Evolutionary conservation across 768 basidiomycete species (phyloP).

Genomic region (Chalciporus piperatus): DNA sequence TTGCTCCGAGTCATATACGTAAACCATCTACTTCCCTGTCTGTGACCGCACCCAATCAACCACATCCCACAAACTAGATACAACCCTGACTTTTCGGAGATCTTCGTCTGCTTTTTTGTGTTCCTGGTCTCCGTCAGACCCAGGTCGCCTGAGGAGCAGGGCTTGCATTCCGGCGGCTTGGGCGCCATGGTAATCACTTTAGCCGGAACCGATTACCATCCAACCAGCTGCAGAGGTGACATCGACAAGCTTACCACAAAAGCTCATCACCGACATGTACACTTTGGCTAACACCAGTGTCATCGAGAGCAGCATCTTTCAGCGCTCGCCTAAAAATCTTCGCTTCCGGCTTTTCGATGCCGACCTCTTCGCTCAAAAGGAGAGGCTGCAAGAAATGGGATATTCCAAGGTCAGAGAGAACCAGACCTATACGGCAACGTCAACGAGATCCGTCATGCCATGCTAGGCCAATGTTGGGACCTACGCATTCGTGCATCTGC

Average conservation of each 20-base stretch:
- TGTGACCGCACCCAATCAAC: slow-evolving; percentile 34
- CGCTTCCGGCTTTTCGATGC: slow-evolving; percentile 63
- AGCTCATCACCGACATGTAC: slow-evolving; percentile 80
- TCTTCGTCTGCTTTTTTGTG: slow-evolving; percentile 42
- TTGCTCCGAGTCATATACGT: neutral
- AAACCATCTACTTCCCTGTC: slow-evolving; percentile 3
- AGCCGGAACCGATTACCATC: neutral
- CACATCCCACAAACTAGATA: slow-evolving; percentile 37
- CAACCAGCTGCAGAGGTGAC: neutral
- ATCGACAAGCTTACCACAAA: slow-evolving; percentile 44
- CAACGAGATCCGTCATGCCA: neutral
- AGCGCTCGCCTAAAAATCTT: slow-evolving; percentile 54
- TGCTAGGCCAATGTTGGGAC: slow-evolving; percentile 17
- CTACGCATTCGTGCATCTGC: slow-evolving; percentile 69
- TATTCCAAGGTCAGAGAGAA: slow-evolving; percentile 59
- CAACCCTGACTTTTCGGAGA: slow-evolving; percentile 36
- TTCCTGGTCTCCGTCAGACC: slow-evolving; percentile 46
- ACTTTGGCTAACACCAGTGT: slow-evolving; percentile 33
- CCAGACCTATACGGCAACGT: slow-evolving; percentile 37
- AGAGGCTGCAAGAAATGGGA: slow-evolving; percentile 48
- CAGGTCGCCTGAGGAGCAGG: slow-evolving; percentile 52
- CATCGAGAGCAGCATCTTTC: slow-evolving; percentile 5
- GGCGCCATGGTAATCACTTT: slow-evolving; percentile 69
- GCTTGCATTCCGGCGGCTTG: slow-evolving; percentile 51
- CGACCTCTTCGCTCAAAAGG: slow-evolving; percentile 68